These are phyloP conservation scores for Telfairia occidentalis DNA, from an alignment of 331 rosid genomes.

Conservation along the genomic window DNA sequence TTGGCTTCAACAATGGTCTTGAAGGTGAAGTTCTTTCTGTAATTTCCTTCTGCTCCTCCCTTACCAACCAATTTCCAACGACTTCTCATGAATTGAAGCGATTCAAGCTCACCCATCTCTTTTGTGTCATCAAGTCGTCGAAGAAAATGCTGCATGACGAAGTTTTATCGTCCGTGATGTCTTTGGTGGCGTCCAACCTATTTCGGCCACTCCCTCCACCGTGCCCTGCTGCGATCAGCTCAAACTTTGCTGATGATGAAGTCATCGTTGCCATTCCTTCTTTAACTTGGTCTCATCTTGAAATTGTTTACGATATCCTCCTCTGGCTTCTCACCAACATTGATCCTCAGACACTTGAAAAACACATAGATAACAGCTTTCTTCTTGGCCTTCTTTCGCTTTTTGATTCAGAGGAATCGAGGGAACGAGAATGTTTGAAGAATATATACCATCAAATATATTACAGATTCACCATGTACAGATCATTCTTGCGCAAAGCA, in stretches of 20 bases:
- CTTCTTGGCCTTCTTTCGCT: slow-evolving; percentile 43
- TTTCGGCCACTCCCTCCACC: slow-evolving; percentile 70
- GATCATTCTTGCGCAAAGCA: slow-evolving; percentile 63
- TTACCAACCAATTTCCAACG: slow-evolving; percentile 33
- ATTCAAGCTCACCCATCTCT: slow-evolving; percentile 41
- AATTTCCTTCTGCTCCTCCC: slow-evolving; percentile 43
- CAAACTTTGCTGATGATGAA: slow-evolving; percentile 48
- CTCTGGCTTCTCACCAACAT: slow-evolving; percentile 33
- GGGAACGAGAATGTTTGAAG: slow-evolving; percentile 68
- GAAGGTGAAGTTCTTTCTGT: slow-evolving; percentile 43
- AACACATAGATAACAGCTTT: slow-evolving; percentile 32
- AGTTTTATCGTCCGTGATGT: slow-evolving; percentile 31
- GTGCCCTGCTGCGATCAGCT: slow-evolving; percentile 3
- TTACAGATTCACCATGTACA: slow-evolving; percentile 32
- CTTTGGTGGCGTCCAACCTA: slow-evolving; percentile 46
- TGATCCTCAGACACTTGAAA: slow-evolving; percentile 27
- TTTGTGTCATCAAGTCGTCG: slow-evolving; percentile 32
- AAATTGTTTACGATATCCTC: slow-evolving; percentile 55
- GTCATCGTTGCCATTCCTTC: slow-evolving; percentile 33
- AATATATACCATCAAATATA: slow-evolving; percentile 58
- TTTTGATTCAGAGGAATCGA: slow-evolving; percentile 64
- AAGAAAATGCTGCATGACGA: slow-evolving; percentile 30
- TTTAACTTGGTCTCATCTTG: slow-evolving; percentile 56
- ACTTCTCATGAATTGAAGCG: slow-evolving; percentile 52
- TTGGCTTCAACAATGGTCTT: not conserved